Evolutionary conservation across 2,329 filamentous ascomycete genomes (phyloP).

Genomic region (Drechmeria coniospora): DNA sequence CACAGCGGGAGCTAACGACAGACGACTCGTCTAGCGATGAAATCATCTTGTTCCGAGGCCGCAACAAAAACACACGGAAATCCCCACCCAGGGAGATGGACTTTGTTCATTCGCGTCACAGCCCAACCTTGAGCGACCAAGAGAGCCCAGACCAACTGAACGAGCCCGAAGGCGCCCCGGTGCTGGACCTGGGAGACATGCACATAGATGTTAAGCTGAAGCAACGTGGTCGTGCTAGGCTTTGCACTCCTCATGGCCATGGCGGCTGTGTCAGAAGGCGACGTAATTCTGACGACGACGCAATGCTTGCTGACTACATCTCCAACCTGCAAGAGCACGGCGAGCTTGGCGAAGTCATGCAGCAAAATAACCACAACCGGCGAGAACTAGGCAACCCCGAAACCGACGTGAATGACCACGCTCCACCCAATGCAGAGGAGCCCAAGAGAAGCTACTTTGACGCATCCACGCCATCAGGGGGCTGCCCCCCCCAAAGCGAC

Average conservation of each 20-base stretch:
- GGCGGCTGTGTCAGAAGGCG: too few species aligned
- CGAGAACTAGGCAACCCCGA: constrained; percentile 14
- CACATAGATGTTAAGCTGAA: not conserved
- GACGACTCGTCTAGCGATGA: constrained; percentile 43
- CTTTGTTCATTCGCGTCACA: not conserved
- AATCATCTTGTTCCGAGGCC: constrained; percentile 51
- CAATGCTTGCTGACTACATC: constrained; percentile 53
- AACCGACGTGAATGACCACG: constrained; percentile 3
- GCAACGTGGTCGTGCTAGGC: not conserved
- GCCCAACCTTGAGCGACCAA: not conserved
- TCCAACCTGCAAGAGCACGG: constrained; percentile 42
- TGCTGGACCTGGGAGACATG: too few species aligned
- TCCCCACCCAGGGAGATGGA: not conserved
- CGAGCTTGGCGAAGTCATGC: constrained; percentile 43
- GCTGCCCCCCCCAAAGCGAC: too few species aligned
- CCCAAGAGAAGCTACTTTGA: not conserved
- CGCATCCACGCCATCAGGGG: not conserved
- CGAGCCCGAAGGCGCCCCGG: too few species aligned
- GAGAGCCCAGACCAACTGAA: too few species aligned
- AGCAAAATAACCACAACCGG: constrained; percentile 39
- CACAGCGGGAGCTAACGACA: constrained; percentile 8
- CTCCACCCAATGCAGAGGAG: too few species aligned
- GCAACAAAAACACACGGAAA: constrained; percentile 18
- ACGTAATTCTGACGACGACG: constrained; percentile 41
- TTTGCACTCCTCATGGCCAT: not conserved